Evolutionary conservation across 768 basidiomycete species (phyloP).

Genomic region (Solioccasus polychromus): DNA sequence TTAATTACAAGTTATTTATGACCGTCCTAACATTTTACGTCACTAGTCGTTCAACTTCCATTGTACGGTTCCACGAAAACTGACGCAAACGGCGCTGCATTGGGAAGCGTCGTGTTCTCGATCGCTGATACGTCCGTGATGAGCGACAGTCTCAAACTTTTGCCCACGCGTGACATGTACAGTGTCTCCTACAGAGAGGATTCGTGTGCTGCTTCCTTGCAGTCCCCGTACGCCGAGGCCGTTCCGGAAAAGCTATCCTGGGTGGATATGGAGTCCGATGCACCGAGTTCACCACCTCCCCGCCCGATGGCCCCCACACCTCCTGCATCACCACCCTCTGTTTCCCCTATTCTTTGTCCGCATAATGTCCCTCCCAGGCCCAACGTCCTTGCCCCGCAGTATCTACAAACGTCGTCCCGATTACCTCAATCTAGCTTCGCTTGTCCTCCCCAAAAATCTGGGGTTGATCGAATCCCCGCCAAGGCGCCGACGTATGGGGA

Average conservation of each 20-base stretch:
- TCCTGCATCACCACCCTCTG: slow-evolving; percentile 13
- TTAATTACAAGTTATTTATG: slow-evolving; percentile 32
- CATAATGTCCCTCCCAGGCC: slow-evolving; percentile 17
- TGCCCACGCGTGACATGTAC: slow-evolving; percentile 20
- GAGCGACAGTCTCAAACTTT: slow-evolving; percentile 10
- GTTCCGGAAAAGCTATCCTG: slow-evolving; percentile 21
- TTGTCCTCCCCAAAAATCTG: slow-evolving; percentile 22
- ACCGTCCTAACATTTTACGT: slow-evolving; percentile 29
- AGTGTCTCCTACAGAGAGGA: slow-evolving; percentile 16
- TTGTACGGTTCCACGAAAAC: slow-evolving; percentile 31
- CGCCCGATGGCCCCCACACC: slow-evolving; percentile 18
- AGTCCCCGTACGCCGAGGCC: slow-evolving; percentile 18
- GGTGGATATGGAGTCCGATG: slow-evolving; percentile 17
- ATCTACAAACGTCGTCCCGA: slow-evolving; percentile 22
- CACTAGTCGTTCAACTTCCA: slow-evolving; percentile 31
- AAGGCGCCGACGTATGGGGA: slow-evolving; percentile 10
- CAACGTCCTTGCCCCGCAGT: slow-evolving; percentile 22
- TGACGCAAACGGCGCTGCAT: slow-evolving; percentile 24
- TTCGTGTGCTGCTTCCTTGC: slow-evolving; percentile 11
- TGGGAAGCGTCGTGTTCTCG: slow-evolving; percentile 27
- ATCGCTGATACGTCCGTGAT: slow-evolving; percentile 18
- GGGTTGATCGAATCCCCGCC: slow-evolving; percentile 27
- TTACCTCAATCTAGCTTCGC: slow-evolving; percentile 27
- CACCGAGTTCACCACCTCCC: slow-evolving; percentile 18
- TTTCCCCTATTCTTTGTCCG: slow-evolving; percentile 11